Percentiles rank a stretch among this genome's conserved stretches.
Evolutionary conservation across 148 eudicot species (phyloP).

Genomic region (Camellia japonica): DNA sequence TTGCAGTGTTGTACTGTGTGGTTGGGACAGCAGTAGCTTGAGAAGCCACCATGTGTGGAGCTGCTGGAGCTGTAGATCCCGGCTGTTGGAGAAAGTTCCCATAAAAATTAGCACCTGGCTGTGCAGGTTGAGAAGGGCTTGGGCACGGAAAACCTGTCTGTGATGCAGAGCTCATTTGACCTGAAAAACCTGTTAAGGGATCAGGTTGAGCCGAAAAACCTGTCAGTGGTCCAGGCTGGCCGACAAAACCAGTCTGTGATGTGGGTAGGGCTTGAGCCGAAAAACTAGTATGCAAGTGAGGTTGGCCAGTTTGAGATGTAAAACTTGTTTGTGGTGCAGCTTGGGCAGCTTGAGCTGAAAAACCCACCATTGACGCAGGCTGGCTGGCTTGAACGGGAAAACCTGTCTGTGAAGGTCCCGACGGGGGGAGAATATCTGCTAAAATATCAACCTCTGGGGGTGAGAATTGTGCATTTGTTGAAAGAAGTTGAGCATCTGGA

Average conservation of each 20-base stretch:
- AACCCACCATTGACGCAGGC: slow-evolving; percentile 16
- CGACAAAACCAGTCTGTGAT: slow-evolving; percentile 22
- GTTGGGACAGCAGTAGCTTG: slow-evolving; percentile 37
- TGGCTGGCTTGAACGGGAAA: slow-evolving; percentile 24
- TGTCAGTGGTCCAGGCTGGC: slow-evolving; percentile 31
- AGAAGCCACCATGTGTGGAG: slow-evolving; percentile 30
- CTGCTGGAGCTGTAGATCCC: slow-evolving; percentile 17
- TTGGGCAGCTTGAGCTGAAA: slow-evolving; percentile 22
- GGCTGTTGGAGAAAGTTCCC: slow-evolving; percentile 34
- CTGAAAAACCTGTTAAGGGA: slow-evolving; percentile 26
- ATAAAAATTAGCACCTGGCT: slow-evolving; percentile 25
- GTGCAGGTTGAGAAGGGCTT: slow-evolving; percentile 16
- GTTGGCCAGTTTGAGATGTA: slow-evolving; percentile 17
- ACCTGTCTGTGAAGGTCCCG: slow-evolving; percentile 43
- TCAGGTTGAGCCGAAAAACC: slow-evolving; percentile 27
- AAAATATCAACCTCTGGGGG: slow-evolving; percentile 54
- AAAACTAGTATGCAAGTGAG: slow-evolving; percentile 20
- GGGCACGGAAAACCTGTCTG: slow-evolving; percentile 29
- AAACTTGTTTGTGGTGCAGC: slow-evolving; percentile 18
- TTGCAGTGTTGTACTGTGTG: slow-evolving; percentile 29
- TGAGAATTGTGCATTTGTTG: slow-evolving; percentile 10
- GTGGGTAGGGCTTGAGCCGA: slow-evolving; percentile 21
- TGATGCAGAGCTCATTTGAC: slow-evolving; percentile 7
- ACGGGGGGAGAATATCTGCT: slow-evolving; percentile 73
- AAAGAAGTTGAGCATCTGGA: slow-evolving; percentile 13